Evolutionary conservation across 83 land plant genomes (phyloP), one percentile per base, ranked within the genome.

Genomic region (Picea engelmannii): DNA sequence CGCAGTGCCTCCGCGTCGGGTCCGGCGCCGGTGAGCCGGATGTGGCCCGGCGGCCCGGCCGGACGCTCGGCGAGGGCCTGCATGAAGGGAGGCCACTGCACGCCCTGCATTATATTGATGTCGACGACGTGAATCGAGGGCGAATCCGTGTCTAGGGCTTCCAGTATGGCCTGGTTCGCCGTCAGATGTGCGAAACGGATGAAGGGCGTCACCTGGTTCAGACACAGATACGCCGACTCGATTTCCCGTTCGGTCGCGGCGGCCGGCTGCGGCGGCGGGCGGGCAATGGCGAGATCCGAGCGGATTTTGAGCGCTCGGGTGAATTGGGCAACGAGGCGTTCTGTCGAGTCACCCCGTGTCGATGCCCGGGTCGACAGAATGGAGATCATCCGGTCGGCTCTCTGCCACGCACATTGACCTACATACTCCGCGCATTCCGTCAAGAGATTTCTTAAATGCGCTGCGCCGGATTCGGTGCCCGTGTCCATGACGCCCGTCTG

Each of bases 151-250:
- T 90, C 82, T 10, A 66, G 27, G 8, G 94, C 88, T 40, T 96
- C 99, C 58, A 96, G 62, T 27, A 96, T 91, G 68, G 99, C 99
- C 79, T 96, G 99, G 74, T 95, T 96, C 12, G 99, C 99, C 5
- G 97, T 95, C 52, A 94, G 88, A 64, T 96, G 98, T 27, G 84
- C 82, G 84, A 96, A 95, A 16, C 94, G 84, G 23, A 95, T 63
- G 87, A 91, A 96, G 0, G 99, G 99, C 16, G 99, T 94, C 68
- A 91, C 81, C 69, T 91, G 89, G 84, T 96, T 94, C 21, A 96
- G 82, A 40, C 92, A 79, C 9, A 94, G 80, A 80, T 87, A 95
- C 11, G 71, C 47, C 20, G 82, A 38, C 4, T 49, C 42, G 4
- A 67, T 7, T 49, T 47, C n/a, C n/a, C 52, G 78, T 63, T 25